phyloP scores from a whole-genome alignment of 371 early-diverging fungal genomes.

The Capillidium rhysosporum region DNA sequence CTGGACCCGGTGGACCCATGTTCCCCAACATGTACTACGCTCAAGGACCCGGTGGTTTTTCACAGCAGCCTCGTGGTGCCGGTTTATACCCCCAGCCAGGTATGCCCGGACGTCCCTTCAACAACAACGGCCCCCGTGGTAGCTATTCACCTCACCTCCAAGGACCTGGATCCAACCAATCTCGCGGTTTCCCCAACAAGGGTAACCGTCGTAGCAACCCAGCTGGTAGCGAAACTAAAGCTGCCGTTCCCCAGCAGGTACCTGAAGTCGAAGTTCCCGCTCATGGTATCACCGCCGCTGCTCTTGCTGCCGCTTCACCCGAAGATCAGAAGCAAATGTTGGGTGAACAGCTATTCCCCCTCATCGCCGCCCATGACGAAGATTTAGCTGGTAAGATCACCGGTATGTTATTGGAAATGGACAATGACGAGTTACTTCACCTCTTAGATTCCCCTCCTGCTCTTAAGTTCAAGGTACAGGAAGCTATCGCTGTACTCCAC shows the following conservation, averaged over 20 bases:
- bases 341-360: slow-evolving; percentile 86
- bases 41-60: slow-evolving; percentile 24
- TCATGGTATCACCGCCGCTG: slow-evolving; percentile 39
- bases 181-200: neutral
- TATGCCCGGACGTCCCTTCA: slow-evolving; percentile 30
- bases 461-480: slow-evolving; percentile 43
- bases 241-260: too few relatives aligned
- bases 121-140: slow-evolving; percentile 2
- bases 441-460: slow-evolving; percentile 60
- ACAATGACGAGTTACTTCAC: slow-evolving; percentile 77
- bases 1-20: slow-evolving; percentile 14
- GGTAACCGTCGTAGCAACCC: slow-evolving; percentile 16
- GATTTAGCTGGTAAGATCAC: slow-evolving; percentile 90
- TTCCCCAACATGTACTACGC: slow-evolving; percentile 13
- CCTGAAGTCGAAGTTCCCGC: too few relatives aligned
- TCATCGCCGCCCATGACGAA: slow-evolving; percentile 32
- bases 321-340: slow-evolving; percentile 88
- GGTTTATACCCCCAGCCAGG: slow-evolving; percentile 48
- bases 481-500: slow-evolving; percentile 74
- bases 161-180: too few relatives aligned
- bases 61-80: slow-evolving; percentile 39
- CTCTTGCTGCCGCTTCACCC: slow-evolving; percentile 59
- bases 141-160: slow-evolving; percentile 6
- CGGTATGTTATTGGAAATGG: slow-evolving; percentile 97
- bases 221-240: too few relatives aligned